Evolutionary conservation across 1,284 basidiomycete species (phyloP), one percentile per base, ranked within the genome.

Genomic region (Ganoderma resinaceum): DNA sequence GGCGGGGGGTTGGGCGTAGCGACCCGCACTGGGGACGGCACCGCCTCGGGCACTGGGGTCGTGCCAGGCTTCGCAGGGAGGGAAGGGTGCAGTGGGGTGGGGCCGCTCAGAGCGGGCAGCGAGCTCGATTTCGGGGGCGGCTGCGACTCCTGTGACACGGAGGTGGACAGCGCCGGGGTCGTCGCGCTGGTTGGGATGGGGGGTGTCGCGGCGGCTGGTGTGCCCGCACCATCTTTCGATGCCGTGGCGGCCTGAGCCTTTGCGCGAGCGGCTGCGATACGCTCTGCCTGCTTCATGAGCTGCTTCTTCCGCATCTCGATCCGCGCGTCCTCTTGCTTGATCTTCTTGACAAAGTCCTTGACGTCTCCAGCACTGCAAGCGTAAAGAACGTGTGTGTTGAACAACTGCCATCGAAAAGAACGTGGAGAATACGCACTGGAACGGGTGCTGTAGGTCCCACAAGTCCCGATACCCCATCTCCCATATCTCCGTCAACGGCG

Each of bases 401-500:
- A 7, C 40, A 35, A 23, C 14, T 18, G 20, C 6, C 2, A n/a
- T 20, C 6, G 57, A 43, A 60, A 40, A 33, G 37, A 37, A 49
- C 18, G n/a, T n/a, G 40, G 43, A 16, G n/a, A 26, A 38, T 52
- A 80, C 86, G 79, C 75, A 91, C 92, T 86, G 86, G 84, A 90
- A 89, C 11, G 87, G 87, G 66, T 81, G 85, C 76, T 91, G 83
- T 31, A 94, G 77, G 76, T 93, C 90, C 14, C 73, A 69, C 66
- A 91, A 74, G 63, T 87, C 88, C 70, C 87, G 80, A 74, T 91
- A 94, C 8, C 93, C 93, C 87, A 91, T 88, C 66, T 88, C 86
- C 93, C 93, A 94, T 38, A 93, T 91, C 72, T 94, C 92, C 2
- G 90, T 91, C 75, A 94, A 79, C 0, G 90, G 81, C 64, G 86